These are phyloP conservation scores for Lentinula guzmanii DNA, from an alignment of 768 basidiomycete genomes.

Conservation along the genomic window DNA sequence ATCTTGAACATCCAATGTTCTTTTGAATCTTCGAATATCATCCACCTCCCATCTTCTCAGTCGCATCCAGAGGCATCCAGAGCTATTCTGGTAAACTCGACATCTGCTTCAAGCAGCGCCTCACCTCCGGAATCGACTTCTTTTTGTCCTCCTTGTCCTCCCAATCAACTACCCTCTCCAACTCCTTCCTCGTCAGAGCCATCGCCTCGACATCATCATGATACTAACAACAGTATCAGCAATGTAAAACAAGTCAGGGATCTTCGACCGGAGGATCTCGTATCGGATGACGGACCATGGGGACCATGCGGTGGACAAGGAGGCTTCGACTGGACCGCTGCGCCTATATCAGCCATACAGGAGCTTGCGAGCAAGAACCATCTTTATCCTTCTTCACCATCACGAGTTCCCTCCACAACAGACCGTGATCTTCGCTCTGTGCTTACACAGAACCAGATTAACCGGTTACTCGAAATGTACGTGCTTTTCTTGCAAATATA, in stretches of 20 bases:
- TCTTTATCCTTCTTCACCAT: slow-evolving; percentile 7
- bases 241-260: slow-evolving; percentile 15
- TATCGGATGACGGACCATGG: slow-evolving; percentile 30
- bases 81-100: background rate
- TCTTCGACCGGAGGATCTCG: slow-evolving; percentile 26
- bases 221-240: slow-evolving; percentile 6
- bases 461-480: slow-evolving; percentile 32
- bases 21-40: slow-evolving; percentile 30
- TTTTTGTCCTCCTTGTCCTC: background rate
- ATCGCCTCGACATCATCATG: background rate
- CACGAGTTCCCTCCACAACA: slow-evolving; percentile 13
- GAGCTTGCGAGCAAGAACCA: slow-evolving; percentile 25
- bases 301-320: slow-evolving; percentile 30
- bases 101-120: background rate
- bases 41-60: slow-evolving; percentile 14
- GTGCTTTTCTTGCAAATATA: slow-evolving; percentile 6
- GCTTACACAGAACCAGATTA: slow-evolving; percentile 26
- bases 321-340: slow-evolving; percentile 35
- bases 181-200: background rate
- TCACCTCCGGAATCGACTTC: slow-evolving; percentile 10
- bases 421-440: slow-evolving; percentile 23
- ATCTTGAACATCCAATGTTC: slow-evolving; percentile 42
- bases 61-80: background rate
- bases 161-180: background rate
- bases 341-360: slow-evolving; percentile 41